A percentile compares a stretch with the other conserved stretches of the same genome.
Evolutionary conservation across 306 rosid genomes (phyloP).

Genomic region (Cucumis cinereus): DNA sequence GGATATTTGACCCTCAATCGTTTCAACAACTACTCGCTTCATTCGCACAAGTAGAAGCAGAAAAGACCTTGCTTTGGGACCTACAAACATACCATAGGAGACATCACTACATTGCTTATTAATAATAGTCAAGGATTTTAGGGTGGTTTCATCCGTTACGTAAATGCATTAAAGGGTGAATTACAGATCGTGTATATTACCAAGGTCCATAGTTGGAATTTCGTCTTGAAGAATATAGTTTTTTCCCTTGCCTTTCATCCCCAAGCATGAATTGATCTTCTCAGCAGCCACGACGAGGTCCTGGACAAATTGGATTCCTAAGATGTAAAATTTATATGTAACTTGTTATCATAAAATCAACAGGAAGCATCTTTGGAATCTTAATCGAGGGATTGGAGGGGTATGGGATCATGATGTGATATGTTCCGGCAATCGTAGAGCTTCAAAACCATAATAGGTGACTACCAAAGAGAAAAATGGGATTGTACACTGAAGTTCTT

Average conservation of each 20-base stretch:
- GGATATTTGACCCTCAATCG: conserved; percentile 27
- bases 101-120: not conserved
- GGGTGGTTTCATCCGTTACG: not conserved
- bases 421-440: not conserved
- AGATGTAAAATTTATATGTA: not conserved
- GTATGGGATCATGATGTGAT: not conserved
- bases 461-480: not conserved
- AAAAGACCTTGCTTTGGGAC: conserved; percentile 37
- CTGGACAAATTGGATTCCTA: conserved; percentile 18
- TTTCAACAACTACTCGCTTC: conserved; percentile 33
- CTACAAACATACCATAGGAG: conserved; percentile 11
- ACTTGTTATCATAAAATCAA: not conserved
- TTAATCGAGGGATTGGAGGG: not conserved
- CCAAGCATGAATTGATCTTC: conserved; percentile 63
- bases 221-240: conserved; percentile 67
- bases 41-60: conserved; percentile 36
- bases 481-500: not conserved
- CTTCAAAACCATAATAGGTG: not conserved
- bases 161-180: not conserved
- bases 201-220: conserved; percentile 61
- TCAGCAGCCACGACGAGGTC: conserved; percentile 71
- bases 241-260: conserved; percentile 30
- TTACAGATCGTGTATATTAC: conserved; percentile 17
- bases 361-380: not conserved
- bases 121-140: not conserved